Percentiles rank a stretch among this genome's conserved stretches.
Evolutionary conservation across 768 basidiomycete genomes (phyloP).

Genomic region (Xerocomellus amylosporus): DNA sequence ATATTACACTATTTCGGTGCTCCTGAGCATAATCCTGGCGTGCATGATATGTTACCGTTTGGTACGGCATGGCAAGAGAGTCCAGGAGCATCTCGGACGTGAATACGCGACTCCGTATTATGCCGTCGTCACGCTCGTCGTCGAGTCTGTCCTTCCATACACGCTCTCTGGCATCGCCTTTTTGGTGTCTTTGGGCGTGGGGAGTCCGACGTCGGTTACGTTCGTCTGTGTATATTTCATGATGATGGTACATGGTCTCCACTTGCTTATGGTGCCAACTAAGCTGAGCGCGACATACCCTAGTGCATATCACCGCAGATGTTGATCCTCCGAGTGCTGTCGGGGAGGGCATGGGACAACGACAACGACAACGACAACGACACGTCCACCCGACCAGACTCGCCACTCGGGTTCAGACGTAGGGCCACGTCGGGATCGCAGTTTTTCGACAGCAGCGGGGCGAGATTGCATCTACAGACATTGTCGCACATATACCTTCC

Average conservation of each 20-base stretch:
- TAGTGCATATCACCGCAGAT: constrained; percentile 30
- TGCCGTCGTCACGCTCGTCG: constrained; percentile 3
- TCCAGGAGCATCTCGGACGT: constrained; percentile 10
- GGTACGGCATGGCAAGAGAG: constrained; percentile 3
- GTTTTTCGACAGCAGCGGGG: not conserved
- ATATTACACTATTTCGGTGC: constrained; percentile 17
- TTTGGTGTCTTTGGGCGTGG: constrained; percentile 16
- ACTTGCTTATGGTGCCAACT: too few relatives aligned
- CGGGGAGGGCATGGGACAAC: constrained; percentile 11
- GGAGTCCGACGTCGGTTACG: constrained; percentile 10
- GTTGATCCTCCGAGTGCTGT: constrained; percentile 25
- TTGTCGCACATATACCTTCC: not conserved
- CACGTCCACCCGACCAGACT: not conserved
- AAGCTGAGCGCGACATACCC: not conserved
- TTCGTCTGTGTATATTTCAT: constrained; percentile 14
- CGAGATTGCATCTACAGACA: not conserved
- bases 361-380: not conserved
- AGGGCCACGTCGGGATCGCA: not conserved
- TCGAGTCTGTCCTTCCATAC: constrained; percentile 27
- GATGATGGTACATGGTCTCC: constrained; percentile 18
- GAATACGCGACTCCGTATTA: constrained; percentile 22
- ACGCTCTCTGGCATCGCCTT: constrained; percentile 26
- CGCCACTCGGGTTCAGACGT: constrained; percentile 11
- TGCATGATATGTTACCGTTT: constrained; percentile 23
- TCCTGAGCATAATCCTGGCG: constrained; percentile 19